Percentiles rank a stretch among this genome's conserved stretches.
These are phyloP conservation scores for Trichothecium roseum DNA, from an alignment of 2,329 filamentous ascomycete genomes.

Conservation along the genomic window DNA sequence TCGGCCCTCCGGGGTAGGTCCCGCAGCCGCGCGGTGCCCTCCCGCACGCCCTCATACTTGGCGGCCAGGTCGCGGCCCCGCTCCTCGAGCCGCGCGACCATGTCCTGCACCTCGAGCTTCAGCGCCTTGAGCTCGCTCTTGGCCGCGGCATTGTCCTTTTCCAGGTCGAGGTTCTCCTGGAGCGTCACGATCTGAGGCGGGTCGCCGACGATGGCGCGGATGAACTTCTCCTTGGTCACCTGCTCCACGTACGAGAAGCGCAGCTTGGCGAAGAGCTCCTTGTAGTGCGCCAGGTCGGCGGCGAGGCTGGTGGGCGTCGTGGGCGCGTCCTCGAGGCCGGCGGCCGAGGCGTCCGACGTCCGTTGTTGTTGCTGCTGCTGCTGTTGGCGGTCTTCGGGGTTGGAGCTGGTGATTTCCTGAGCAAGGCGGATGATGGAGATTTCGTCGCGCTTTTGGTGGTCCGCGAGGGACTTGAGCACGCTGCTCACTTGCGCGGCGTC, in stretches of 20 bases:
- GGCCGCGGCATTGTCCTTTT: slow-evolving; percentile 53
- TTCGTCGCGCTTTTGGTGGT: slow-evolving; percentile 47
- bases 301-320: slow-evolving; percentile 67
- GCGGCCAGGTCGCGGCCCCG: slow-evolving; percentile 48
- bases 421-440: slow-evolving; percentile 69
- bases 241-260: slow-evolving; percentile 97
- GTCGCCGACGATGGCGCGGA: slow-evolving; percentile 83
- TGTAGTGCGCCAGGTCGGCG: slow-evolving; percentile 81
- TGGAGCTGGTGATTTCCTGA: slow-evolving; percentile 56
- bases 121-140: slow-evolving; percentile 71
- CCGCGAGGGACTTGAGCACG: slow-evolving; percentile 36
- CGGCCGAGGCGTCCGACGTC: slow-evolving; percentile 62
- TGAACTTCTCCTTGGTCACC: slow-evolving; percentile 96
- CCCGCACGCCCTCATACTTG: slow-evolving; percentile 38
- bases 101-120: slow-evolving; percentile 66
- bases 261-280: slow-evolving; percentile 89
- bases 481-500: slow-evolving; percentile 22
- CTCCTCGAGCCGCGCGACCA: slow-evolving; percentile 62
- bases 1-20: slow-evolving; percentile 41
- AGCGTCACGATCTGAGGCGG: slow-evolving; percentile 76
- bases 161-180: slow-evolving; percentile 71
- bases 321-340: slow-evolving; percentile 52
- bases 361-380: slow-evolving; percentile 21
- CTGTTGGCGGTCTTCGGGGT: slow-evolving; percentile 26
- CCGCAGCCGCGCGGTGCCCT: slow-evolving; percentile 36